Evolutionary conservation across 2,329 filamentous ascomycete species (phyloP).

Genomic region (Ophiosphaerella narmari): DNA sequence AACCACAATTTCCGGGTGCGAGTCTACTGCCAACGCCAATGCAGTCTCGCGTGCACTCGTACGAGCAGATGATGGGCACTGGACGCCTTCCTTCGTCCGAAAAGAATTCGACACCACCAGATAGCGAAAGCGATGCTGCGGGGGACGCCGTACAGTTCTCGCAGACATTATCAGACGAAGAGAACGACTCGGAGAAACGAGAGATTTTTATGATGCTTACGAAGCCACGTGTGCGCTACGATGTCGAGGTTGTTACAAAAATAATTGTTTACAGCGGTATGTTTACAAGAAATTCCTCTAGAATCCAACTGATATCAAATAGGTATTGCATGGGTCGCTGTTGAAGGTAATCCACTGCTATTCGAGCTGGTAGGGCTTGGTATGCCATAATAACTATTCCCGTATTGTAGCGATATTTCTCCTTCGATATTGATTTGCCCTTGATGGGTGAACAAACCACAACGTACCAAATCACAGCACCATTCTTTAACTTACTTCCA

Average conservation of each 20-base stretch:
- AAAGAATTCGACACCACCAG: conserved; percentile 27
- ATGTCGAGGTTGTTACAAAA: conserved; percentile 98
- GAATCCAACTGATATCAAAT: not conserved
- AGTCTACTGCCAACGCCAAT: conserved; percentile 55
- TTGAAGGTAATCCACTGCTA: conserved; percentile 73
- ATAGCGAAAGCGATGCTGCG: conserved; percentile 38
- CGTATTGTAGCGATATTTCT: too few species aligned
- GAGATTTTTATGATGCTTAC: conserved; percentile 85
- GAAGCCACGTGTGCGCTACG: conserved; percentile 88
- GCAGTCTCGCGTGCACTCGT: conserved; percentile 61
- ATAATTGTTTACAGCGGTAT: conserved; percentile 90
- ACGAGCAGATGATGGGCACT: conserved; percentile 75
- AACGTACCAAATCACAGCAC: too few species aligned
- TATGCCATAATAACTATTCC: conserved; percentile 17
- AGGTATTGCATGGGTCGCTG: conserved; percentile 84
- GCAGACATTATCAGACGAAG: conserved; percentile 35
- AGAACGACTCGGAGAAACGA: conserved; percentile 48
- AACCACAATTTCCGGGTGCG: conserved; percentile 46
- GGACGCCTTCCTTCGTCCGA: conserved; percentile 51
- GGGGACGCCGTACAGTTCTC: conserved; percentile 24
- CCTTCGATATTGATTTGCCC: too few species aligned
- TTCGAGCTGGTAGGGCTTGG: conserved; percentile 67
- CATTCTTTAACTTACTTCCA: too few species aligned
- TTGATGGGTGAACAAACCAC: too few species aligned
- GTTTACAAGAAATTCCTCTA: conserved; percentile 28